Evolutionary conservation across 169 alveolate species (phyloP), one percentile per base, ranked within the genome.

Genomic region (Eimeria acervulina): DNA sequence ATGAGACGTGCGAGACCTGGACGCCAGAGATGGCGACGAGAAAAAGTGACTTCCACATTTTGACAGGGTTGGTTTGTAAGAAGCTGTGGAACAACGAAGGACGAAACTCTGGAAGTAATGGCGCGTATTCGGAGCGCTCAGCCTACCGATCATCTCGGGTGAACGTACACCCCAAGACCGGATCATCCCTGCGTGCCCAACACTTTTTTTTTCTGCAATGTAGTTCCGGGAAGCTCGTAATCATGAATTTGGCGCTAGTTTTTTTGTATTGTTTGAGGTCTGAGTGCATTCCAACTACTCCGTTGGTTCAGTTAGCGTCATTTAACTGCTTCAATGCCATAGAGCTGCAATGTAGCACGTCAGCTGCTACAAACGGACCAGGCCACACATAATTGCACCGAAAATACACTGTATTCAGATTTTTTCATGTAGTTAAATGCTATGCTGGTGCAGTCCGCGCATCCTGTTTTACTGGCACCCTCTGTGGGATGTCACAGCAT

Each of bases 21-120:
- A 36, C 15, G 74, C 90, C 90, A 55, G 63, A 93, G 51, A 89
- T 23, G 74, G 72, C 72, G 55, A 83, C 36, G 55, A 72, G 59
- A 28, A 66, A 42, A 8, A 83, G 68, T 10, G 72, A 33, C 89
- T 66, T 93, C 96, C 96, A 93, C 96, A 93, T 93, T 93, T 78
- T 80, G 23, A 38, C 42, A 55, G 81, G 55, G 47, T 38, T 59
- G 3, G 63, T 59, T 33, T 36, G 4, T 28, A 61, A 59, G 70
- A 87, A 38, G 83, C 33, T 31, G 93, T 87, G 55, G 93, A 59
- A 59, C 33, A 87, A 31, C 93, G 83, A 59, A 59, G 93, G 93
- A 87, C 93, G 93, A 87, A 87, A 61, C 83, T 59, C 93, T 87
- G 93, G 31, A 87, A 87, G 78, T 61, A 87, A 33, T 87, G 93